Evolutionary conservation across 805 yeast species (phyloP), one percentile per base, ranked within the genome.

Genomic region (Candida tammaniensis): DNA sequence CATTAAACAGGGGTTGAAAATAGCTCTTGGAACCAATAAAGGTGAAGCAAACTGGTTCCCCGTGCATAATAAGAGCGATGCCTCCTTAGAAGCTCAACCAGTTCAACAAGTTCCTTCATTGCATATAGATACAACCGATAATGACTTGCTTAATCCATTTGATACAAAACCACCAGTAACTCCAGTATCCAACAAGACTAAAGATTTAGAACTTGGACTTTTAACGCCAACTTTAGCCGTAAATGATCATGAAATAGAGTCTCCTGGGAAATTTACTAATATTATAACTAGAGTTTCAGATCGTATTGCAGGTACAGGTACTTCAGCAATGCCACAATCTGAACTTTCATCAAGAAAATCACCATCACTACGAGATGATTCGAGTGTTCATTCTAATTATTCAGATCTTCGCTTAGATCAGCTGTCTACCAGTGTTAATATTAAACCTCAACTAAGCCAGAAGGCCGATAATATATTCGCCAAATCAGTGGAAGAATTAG

Each of bases 251-350:
- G 46, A 38, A 12, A 25, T 31, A 7, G 42, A 40, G 3, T 44
- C 58, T 1, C 59, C 59, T 5, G 42, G 42, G 4, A 53, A 50
- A 35, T 40, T 57, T 21, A 27, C 61, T 6, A 47, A 54, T 30
- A 48, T 50, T 4, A 36, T 62, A 11, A 39, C 58, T 3, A 44
- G 59, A 39, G 44, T 62, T 4, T 57, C 65, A 0, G 61, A 60
- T 25, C 56, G 68, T 41, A 57, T 62, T 26, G 67, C 64, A 1
- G 68, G 68, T 5, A 44, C 56, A 7, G 57, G 62, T 4, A 33
- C 40, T n/a, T 19, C 36, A 6, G 33, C 37, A n/a, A 9, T 35
- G 16, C 30, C 33, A 6, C 27, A 20, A 21, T 12, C 20, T 5
- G 30, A 35, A 19, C 24, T 22, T 7, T 24, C 38, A 10, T 21